Evolutionary conservation across 2,329 filamentous ascomycete genomes (phyloP).

Genomic region (Setomelanomma holmii): DNA sequence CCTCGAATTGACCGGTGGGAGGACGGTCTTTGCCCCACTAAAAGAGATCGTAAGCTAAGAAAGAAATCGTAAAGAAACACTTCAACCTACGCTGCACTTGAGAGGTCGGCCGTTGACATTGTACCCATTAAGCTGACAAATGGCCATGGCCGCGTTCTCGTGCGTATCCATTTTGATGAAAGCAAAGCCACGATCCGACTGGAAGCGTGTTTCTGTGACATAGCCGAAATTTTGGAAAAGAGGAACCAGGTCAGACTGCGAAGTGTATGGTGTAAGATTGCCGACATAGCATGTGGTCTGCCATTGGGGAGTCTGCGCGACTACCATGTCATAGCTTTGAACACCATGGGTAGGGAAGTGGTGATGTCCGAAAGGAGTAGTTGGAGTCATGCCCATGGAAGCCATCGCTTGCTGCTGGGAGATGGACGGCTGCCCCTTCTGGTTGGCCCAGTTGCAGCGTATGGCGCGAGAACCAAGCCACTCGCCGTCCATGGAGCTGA

Average conservation of each 20-base stretch:
- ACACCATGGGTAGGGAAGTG: constrained; percentile 97
- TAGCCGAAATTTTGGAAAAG: constrained; percentile 99
- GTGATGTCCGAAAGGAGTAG: constrained; percentile 94
- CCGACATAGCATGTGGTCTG: constrained; percentile 99
- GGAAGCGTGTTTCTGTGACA: constrained; percentile 96
- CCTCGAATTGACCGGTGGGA: constrained; percentile 81
- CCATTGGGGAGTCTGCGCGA: constrained; percentile 94
- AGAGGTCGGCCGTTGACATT: constrained; percentile 95
- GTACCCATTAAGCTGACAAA: constrained; percentile 97
- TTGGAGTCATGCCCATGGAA: constrained; percentile 97
- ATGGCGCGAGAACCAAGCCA: constrained; percentile 98
- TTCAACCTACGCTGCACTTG: constrained; percentile 91
- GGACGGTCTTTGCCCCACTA: constrained; percentile 99
- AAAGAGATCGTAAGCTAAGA: constrained; percentile 41
- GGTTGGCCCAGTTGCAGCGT: constrained; percentile 99
- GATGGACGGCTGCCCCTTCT: constrained; percentile 99
- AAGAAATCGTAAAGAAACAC: constrained; percentile 22
- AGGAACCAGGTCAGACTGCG: constrained; percentile 94
- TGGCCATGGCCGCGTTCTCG: constrained; percentile 97
- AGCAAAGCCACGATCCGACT: constrained; percentile 95
- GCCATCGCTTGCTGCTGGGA: constrained; percentile 97
- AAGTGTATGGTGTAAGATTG: constrained; percentile 96
- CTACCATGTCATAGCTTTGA: constrained; percentile 97
- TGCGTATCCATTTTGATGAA: constrained; percentile 99
- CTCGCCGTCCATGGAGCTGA: constrained; percentile 98